Percentiles rank a stretch among this genome's conserved stretches.
Conservation (phyloP, 768 basidiomycete species). For the Lactifluus hygrophoroides region DNA sequence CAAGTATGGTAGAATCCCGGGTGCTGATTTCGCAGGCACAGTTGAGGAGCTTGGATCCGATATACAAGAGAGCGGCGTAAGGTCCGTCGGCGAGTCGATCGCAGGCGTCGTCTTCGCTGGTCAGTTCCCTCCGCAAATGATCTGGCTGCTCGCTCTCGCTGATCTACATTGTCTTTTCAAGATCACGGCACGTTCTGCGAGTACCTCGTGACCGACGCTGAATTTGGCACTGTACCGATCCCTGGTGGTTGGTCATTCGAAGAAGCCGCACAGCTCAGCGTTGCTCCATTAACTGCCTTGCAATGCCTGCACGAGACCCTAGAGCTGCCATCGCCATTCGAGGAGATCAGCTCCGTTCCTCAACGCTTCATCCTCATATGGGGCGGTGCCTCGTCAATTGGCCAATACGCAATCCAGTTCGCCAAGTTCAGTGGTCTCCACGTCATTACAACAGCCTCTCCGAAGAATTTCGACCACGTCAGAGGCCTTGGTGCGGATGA, state of each 20-base stretch:
- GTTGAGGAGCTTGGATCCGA: constrained; percentile 17
- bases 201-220: constrained; percentile 12
- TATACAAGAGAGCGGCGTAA: constrained; percentile 9
- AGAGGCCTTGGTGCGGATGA: constrained; percentile 31
- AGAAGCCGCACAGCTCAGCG: constrained; percentile 16
- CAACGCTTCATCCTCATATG: constrained; percentile 9
- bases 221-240: constrained; percentile 1
- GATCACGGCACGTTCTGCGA: constrained; percentile 9
- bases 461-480: constrained; percentile 29
- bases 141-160: background rate
- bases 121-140: background rate
- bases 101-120: constrained; percentile 2
- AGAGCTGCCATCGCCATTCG: constrained; percentile 10
- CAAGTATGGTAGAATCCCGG: constrained; percentile 5
- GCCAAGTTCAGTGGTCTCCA: constrained; percentile 27
- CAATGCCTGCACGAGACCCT: constrained; percentile 14
- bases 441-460: constrained; percentile 31
- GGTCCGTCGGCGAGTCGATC: constrained; percentile 18
- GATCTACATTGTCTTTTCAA: background rate
- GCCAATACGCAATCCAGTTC: constrained; percentile 29
- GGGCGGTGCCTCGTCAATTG: constrained; percentile 28
- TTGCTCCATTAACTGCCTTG: constrained; percentile 15
- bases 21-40: constrained; percentile 17
- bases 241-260: constrained; percentile 17
- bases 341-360: background rate